Evolutionary conservation across 257 asterid genomes (phyloP).

Genomic region (Solanum tacnaense): DNA sequence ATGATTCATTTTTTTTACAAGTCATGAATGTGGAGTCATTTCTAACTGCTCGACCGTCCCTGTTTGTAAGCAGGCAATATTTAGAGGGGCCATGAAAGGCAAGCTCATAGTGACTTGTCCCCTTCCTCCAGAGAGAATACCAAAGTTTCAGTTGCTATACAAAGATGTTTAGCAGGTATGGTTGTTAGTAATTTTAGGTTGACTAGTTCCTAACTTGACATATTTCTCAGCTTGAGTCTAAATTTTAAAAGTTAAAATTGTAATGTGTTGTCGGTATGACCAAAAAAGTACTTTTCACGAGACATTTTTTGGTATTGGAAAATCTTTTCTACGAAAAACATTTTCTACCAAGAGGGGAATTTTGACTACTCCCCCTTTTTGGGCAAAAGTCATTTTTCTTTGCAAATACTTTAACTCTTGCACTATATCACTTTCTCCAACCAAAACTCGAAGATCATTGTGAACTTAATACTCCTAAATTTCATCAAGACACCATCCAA

Average conservation of each 20-base stretch:
- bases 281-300: not conserved
- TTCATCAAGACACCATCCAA: not conserved
- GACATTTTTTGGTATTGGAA: not conserved
- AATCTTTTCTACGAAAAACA: not conserved
- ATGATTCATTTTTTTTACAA: not conserved
- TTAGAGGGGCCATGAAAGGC: constrained; percentile 91
- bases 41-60: not conserved
- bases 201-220: not conserved
- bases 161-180: constrained; percentile 55
- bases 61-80: constrained; percentile 57
- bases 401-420: not conserved
- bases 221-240: not conserved
- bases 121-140: constrained; percentile 76
- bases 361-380: not conserved
- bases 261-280: not conserved
- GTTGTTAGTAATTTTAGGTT: not conserved
- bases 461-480: not conserved
- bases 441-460: not conserved
- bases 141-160: constrained; percentile 72
- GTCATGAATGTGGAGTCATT: not conserved
- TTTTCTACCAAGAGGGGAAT: not conserved
- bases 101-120: constrained; percentile 86
- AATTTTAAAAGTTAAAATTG: not conserved
- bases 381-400: not conserved
- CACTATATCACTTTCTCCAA: not conserved